Evolutionary conservation across 1,284 basidiomycete species (phyloP).

Genomic region (Ganoderma meredithae): DNA sequence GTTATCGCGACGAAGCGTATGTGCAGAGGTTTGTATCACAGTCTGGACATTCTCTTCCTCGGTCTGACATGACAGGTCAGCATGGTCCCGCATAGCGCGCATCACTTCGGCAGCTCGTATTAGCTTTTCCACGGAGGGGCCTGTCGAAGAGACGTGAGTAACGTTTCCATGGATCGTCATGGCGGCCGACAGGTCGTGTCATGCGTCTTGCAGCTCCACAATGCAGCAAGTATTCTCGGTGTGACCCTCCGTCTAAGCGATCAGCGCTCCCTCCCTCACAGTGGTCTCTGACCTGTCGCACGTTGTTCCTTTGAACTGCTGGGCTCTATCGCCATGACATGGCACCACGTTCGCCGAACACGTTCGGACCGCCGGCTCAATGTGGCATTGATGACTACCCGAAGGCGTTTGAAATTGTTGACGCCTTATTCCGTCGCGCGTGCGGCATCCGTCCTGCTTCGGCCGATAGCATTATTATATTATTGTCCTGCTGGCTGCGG

Average conservation of each 20-base stretch:
- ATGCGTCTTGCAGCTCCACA: not conserved
- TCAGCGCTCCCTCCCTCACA: not conserved
- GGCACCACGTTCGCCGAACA: not conserved
- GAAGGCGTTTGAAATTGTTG: not conserved
- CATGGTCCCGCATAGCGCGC: not conserved
- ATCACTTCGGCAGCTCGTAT: not conserved
- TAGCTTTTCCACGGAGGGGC: not conserved
- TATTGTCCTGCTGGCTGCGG: too few species aligned
- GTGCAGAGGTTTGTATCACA: not conserved
- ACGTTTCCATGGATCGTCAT: not conserved
- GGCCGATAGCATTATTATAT: not conserved
- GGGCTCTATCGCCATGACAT: not conserved
- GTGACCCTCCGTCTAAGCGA: not conserved
- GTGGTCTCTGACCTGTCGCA: not conserved
- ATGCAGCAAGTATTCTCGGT: too few species aligned
- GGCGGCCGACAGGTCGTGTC: constrained; percentile 4
- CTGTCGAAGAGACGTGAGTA: not conserved
- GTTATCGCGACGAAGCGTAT: not conserved
- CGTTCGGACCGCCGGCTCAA: not conserved
- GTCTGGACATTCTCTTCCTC: not conserved
- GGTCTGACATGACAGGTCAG: not conserved
- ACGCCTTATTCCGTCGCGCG: not conserved
- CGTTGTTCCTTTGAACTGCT: not conserved
- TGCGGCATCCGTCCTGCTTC: not conserved
- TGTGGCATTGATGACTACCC: not conserved